Conservation (phyloP, 805 yeast species). For the Ogataea wickerhamii region DNA sequence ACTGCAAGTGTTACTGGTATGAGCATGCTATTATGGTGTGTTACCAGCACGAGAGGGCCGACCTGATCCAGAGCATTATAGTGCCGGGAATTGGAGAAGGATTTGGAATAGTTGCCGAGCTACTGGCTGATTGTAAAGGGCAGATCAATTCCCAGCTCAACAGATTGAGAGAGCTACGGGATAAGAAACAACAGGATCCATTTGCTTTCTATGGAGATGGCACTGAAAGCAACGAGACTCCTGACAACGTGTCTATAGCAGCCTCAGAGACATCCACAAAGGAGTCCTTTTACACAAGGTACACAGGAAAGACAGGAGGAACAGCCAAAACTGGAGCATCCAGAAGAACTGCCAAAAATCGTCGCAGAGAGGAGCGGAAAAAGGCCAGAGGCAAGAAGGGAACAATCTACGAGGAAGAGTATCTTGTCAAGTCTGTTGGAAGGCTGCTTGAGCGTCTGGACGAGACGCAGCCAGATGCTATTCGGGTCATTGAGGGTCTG, state of each 20-base stretch:
- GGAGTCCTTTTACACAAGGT: slow-evolving; percentile 90
- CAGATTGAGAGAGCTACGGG: slow-evolving; percentile 79
- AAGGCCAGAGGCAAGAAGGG: slow-evolving; percentile 97
- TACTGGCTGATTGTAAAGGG: slow-evolving; percentile 87
- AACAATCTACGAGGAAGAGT: slow-evolving; percentile 95
- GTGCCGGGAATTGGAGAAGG: slow-evolving; percentile 82
- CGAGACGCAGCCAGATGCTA: slow-evolving; percentile 71
- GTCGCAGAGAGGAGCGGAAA: slow-evolving; percentile 93
- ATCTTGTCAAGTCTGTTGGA: slow-evolving; percentile 81
- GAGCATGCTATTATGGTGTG: slow-evolving; percentile 75
- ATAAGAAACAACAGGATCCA: slow-evolving; percentile 81
- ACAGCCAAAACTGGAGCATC: slow-evolving; percentile 97
- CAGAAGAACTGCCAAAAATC: slow-evolving; percentile 85
- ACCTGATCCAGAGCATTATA: slow-evolving; percentile 53
- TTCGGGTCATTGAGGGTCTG: slow-evolving; percentile 68
- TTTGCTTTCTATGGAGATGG: slow-evolving; percentile 75
- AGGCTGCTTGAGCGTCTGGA: slow-evolving; percentile 80
- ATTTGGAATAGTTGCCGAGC: slow-evolving; percentile 81
- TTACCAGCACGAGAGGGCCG: slow-evolving; percentile 38
- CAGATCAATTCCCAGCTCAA: slow-evolving; percentile 80
- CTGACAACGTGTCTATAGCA: slow-evolving; percentile 93
- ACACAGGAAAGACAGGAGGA: slow-evolving; percentile 93
- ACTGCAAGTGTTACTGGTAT: slow-evolving; percentile 71
- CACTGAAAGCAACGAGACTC: slow-evolving; percentile 61
- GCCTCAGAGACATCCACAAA: slow-evolving; percentile 91